Base-by-base conservation (phyloP, 2,329 filamentous ascomycete species). In the Fonsecaea monophora region DNA sequence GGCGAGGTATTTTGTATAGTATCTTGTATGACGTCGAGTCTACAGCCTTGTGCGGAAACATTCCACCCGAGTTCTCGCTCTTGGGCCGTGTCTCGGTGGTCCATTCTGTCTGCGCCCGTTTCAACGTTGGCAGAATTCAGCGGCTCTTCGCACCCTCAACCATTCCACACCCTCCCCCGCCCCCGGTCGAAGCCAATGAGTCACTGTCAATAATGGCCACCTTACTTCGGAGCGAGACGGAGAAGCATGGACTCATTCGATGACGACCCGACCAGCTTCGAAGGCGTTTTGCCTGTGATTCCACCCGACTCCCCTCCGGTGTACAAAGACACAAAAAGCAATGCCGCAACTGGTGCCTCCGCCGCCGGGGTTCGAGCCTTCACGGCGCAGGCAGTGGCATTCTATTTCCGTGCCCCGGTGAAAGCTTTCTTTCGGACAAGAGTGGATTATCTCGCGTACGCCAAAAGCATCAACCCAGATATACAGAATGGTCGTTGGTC, bases 341-440 rank as follows among this genome's bases (percentile, higher is more conserved):
- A 87, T 82, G 85, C 87, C 13, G 84, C 85, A 12, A 89, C 87
- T 15, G 93, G 91, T 56, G 91, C 92, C n/a, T 93, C 92, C 25
- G 93, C 93, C 4, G 93, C 93, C 25, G 88, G 92, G 48, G 91
- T 93, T 70, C 90, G 94, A 55, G 94, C 93, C 34, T 78, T 97
- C 69, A 94, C 90, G 73, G 90, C 92, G 7, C 91, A 96, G 76
- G 84, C 92, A 73, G 86, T 97, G 62, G 90, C 92, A 30, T 97
- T 97, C 74, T 97, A 96, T 80, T 97, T 97, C 76, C 86, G 93
- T 64, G 92, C 92, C 0, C 94, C 94, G 0, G 91, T 93, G 61
- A 97, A 97, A 79, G 91, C 93, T 15, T 97, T 97, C 77, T 96
- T 97, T 80, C 87, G 92, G 68, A 94, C 92, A 1, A 84, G 94